These are phyloP conservation scores for Phoma sp. DNA, from an alignment of 2,329 filamentous ascomycete genomes.

Conservation along the genomic window DNA sequence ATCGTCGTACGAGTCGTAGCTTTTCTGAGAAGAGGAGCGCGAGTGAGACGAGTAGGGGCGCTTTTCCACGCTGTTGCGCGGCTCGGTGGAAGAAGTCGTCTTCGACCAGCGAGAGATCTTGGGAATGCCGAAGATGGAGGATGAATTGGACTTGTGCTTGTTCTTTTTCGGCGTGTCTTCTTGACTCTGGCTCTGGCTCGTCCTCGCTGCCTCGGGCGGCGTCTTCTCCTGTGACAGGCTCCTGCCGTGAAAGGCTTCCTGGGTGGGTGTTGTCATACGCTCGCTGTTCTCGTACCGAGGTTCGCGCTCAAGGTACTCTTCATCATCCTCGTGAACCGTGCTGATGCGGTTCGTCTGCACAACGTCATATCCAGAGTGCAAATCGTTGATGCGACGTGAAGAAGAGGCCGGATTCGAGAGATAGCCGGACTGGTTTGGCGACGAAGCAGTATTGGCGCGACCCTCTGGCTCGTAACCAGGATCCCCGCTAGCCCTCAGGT, in stretches of 20 bases:
- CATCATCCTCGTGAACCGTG: conserved; percentile 82
- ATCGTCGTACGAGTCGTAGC: conserved; percentile 66
- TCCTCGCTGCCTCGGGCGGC: conserved; percentile 59
- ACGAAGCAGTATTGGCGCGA: conserved; percentile 75
- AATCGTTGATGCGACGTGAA: conserved; percentile 52
- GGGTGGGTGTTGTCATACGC: conserved; percentile 66
- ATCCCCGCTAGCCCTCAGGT: conserved; percentile 72
- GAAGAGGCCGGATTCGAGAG: conserved; percentile 65
- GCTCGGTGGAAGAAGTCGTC: conserved; percentile 88
- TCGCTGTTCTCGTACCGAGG: conserved; percentile 67
- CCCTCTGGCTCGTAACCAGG: conserved; percentile 83
- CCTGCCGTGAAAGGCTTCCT: conserved; percentile 54
- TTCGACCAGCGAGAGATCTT: conserved; percentile 98
- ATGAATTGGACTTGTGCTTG: conserved; percentile 87
- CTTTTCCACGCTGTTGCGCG: conserved; percentile 69
- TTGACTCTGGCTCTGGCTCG: conserved; percentile 62
- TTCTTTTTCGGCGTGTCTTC: conserved; percentile 79
- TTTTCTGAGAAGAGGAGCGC: conserved; percentile 65
- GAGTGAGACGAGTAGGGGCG: conserved; percentile 71
- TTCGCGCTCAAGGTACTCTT: conserved; percentile 71
- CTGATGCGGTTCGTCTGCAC: conserved; percentile 80
- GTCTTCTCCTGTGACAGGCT: conserved; percentile 48
- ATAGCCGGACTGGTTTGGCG: conserved; percentile 77
- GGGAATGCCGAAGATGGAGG: conserved; percentile 74
- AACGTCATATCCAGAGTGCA: conserved; percentile 59